Evolutionary conservation across 176 grass and related monocot species (phyloP).

Genomic region (Canna indica): DNA sequence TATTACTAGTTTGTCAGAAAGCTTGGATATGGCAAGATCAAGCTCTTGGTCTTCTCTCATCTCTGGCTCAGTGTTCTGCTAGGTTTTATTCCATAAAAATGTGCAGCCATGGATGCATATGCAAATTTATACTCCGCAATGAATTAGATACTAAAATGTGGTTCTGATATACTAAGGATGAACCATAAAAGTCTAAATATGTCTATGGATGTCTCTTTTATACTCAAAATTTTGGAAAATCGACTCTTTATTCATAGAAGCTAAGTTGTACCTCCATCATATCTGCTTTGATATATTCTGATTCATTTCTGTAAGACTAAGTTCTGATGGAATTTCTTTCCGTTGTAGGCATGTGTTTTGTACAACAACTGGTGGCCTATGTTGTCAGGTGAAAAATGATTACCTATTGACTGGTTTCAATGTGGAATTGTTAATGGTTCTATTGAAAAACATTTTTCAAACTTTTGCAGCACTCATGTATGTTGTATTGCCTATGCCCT

Average conservation of each 20-base stretch:
- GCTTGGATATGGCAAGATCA: too few species aligned
- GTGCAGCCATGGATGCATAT: too few species aligned
- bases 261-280: background rate
- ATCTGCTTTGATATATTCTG: background rate
- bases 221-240: too few species aligned
- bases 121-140: too few species aligned
- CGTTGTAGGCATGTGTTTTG: constrained; percentile 77
- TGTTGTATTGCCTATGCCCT: constrained; percentile 88
- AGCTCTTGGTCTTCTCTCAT: too few species aligned
- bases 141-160: too few species aligned
- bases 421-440: constrained; percentile 5
- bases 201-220: too few species aligned
- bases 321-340: background rate
- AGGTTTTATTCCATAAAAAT: too few species aligned
- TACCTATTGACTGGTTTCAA: background rate
- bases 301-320: background rate
- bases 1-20: too few species aligned
- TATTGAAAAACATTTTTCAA: constrained; percentile 19
- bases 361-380: constrained; percentile 99
- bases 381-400: constrained; percentile 69
- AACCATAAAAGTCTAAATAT: too few species aligned
- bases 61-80: too few species aligned
- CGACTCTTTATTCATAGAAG: background rate
- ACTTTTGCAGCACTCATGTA: constrained; percentile 76
- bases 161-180: too few species aligned